Conservation (phyloP, 2,329 filamentous ascomycete genomes). For the Sporothrix dimorphospora region DNA sequence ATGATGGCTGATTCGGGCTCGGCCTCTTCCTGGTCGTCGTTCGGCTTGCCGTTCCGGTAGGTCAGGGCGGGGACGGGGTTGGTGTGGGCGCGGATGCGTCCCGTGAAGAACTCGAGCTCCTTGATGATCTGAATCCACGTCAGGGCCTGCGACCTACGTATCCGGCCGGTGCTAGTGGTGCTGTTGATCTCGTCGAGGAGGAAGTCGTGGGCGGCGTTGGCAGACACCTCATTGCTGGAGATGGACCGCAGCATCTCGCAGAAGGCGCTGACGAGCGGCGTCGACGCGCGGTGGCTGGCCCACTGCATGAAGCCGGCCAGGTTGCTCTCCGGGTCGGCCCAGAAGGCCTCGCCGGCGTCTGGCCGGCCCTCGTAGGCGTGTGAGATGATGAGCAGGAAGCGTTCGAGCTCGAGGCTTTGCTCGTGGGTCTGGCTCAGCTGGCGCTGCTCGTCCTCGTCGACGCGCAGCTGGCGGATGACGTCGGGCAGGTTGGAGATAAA, state of each 20-base stretch:
- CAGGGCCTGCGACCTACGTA: conserved; percentile 80
- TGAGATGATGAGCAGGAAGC: conserved; percentile 89
- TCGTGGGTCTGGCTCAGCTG: conserved; percentile 67
- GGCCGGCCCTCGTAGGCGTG: conserved; percentile 86
- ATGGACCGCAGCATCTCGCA: conserved; percentile 95
- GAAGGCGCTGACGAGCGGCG: conserved; percentile 93
- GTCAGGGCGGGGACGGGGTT: conserved; percentile 55
- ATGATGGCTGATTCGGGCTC: conserved; percentile 96
- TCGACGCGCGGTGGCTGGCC: conserved; percentile 93
- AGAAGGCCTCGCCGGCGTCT: conserved; percentile 85
- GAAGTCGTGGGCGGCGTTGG: conserved; percentile 84
- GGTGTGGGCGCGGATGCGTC: conserved; percentile 75
- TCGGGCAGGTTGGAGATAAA: conserved; percentile 97
- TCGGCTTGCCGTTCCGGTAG: conserved; percentile 63
- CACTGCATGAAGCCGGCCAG: conserved; percentile 93
- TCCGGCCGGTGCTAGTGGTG: conserved; percentile 65
- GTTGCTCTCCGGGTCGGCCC: conserved; percentile 90
- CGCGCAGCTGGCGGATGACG: conserved; percentile 79
- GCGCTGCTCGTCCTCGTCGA: conserved; percentile 87
- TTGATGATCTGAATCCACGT: conserved; percentile 93
- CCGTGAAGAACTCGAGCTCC: conserved; percentile 83
- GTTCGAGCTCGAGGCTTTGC: conserved; percentile 76
- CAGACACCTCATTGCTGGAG: conserved; percentile 79
- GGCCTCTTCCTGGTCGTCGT: conserved; percentile 70
- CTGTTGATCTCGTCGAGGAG: conserved; percentile 81